phyloP scores from a whole-genome alignment of 202 grass and related monocot genomes.

The Musa balbisiana region DNA sequence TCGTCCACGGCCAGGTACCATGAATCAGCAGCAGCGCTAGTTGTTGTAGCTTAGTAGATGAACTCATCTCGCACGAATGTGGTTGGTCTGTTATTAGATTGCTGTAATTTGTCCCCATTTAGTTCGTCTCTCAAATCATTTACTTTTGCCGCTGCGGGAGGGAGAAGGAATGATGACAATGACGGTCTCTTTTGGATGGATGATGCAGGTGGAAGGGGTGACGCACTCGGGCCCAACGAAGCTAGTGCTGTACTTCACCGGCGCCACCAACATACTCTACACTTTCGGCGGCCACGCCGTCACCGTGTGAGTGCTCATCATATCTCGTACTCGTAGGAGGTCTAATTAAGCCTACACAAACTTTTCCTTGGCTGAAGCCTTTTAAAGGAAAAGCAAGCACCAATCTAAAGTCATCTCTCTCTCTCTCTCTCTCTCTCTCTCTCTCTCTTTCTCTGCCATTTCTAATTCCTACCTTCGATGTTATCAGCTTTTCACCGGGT shows the following conservation, averaged over 20 bases:
- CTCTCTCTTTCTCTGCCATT: too few species aligned
- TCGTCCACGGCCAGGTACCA: slow-evolving; percentile 12
- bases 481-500: not conserved
- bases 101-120: too few species aligned
- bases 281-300: slow-evolving; percentile 23
- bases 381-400: not conserved
- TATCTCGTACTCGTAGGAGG: not conserved
- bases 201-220: slow-evolving; percentile 14
- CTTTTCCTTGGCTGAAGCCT: too few species aligned
- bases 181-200: not conserved
- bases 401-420: not conserved
- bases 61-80: too few species aligned
- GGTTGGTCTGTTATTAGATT: too few species aligned
- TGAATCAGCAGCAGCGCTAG: too few species aligned
- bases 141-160: not conserved
- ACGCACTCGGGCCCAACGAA: slow-evolving; percentile 3
- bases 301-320: slow-evolving; percentile 13
- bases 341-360: too few species aligned
- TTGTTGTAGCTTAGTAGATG: too few species aligned
- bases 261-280: slow-evolving; percentile 24
- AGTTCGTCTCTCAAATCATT: not conserved
- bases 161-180: not conserved
- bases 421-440: too few species aligned
- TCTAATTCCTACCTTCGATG: not conserved
- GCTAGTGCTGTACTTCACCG: slow-evolving; percentile 18